Evolutionary conservation across 2,329 filamentous ascomycete species (phyloP), one percentile per base, ranked within the genome.

Genomic region (Talaromyces amestolkiae): DNA sequence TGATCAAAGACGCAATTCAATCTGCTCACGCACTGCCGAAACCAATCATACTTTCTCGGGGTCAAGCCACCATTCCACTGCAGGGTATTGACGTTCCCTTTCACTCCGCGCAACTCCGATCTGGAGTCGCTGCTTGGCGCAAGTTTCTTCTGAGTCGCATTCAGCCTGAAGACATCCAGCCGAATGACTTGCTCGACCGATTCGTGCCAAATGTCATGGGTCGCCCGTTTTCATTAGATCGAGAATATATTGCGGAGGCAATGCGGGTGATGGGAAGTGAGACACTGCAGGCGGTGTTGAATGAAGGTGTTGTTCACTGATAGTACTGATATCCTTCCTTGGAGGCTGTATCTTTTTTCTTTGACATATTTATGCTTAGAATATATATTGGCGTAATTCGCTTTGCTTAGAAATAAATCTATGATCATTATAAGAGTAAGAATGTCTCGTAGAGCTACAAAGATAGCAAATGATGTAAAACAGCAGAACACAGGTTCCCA

Each of bases 121-220:
- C 92, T 43, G 95, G 95, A 73, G 95, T 99, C 79, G 98, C 54
- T 24, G 54, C 35, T 7, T 58, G 54, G 54, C 54, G 54, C 11
- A 39, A 41, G 17, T 58, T 58, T 19, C n/a, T 58, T 11, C 19
- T 58, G 95, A 73, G 95, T 99, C 79, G 98, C 19, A 99, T 86
- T 95, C 95, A 54, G 99, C 98, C 92, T 88, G 95, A 93, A 31
- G 95, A 91, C 61, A 98, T 99, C 78, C 94, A 99, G 78, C 95
- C 95, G 5, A 90, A 91, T 77, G 98, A 98, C 85, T 83, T 99
- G 74, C 86, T 99, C 70, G 95, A 94, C 74, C 98, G 98, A 82
- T 99, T 99, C 82, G 98, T 99, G 70, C 95, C 95, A 72, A 99
- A 99, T 80, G 95, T 99, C 71, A 99, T 95, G 65, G 95, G 95